Evolutionary conservation across 371 early-diverging fungal species (phyloP).

Genomic region (Mortierella sp.): DNA sequence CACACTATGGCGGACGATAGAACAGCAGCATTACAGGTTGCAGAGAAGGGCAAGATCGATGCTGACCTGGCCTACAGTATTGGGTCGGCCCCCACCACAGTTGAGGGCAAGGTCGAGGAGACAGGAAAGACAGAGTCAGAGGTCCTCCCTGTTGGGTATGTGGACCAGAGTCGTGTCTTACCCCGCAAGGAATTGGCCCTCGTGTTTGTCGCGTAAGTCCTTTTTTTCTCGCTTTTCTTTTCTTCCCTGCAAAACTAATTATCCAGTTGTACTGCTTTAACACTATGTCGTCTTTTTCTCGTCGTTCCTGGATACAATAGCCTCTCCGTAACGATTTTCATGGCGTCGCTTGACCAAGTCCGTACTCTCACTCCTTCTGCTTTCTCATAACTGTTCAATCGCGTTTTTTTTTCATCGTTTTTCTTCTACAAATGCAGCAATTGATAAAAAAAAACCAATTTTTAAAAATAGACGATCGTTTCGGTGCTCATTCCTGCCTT

Average conservation of each 20-base stretch:
- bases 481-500: constrained; percentile 79
- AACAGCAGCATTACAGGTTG: constrained; percentile 12
- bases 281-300: neutral
- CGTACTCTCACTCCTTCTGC: neutral
- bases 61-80: neutral
- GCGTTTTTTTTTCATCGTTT: neutral
- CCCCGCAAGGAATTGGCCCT: constrained; percentile 38
- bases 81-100: neutral
- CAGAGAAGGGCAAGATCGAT: constrained; percentile 21
- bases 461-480: constrained; percentile 81
- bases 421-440: neutral
- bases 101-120: neutral
- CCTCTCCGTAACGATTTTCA: constrained; percentile 34
- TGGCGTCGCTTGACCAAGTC: constrained; percentile 56
- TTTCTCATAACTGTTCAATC: neutral
- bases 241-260: neutral
- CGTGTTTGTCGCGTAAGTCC: constrained; percentile 40
- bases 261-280: too few species aligned
- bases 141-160: constrained; percentile 19
- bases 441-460: too few species aligned
- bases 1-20: constrained; percentile 23
- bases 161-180: constrained; percentile 39
- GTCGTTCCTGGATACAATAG: neutral
- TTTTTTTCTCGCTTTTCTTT: neutral
- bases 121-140: neutral